Base-by-base conservation (phyloP, 148 eudicot genomes). In the Tetragonia tetragonoides region DNA sequence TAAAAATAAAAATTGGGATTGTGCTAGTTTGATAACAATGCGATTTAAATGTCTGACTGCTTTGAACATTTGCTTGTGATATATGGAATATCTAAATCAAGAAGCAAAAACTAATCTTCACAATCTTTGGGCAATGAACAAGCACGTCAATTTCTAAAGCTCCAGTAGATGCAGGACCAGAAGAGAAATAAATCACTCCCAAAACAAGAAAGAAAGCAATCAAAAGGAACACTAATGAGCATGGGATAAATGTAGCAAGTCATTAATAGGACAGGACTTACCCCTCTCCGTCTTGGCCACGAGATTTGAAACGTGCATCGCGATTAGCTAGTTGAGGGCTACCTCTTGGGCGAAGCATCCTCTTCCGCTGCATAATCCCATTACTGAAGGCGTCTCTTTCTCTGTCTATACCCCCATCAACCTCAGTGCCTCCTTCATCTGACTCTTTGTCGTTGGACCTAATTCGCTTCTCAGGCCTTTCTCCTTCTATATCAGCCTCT, bases 301-400 rank as follows among this genome's bases (percentile, higher is more conserved):
- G 92, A 49, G 97, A 77, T 85, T 88, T 93, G 40, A 83, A 85
- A 54, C 97, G 97, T n/a, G 88, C 86, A 73, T 91, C 96, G 62
- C 91, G 90, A 60, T 84, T 90, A 28, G 86, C 88, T 67, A 84
- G 78, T 84, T 90, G 95, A 74, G 97, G 97, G 76, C 97, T 91
- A 49, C 92, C 94, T 85, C 97, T 91, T 3, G 97, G 95, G 37
- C 97, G 98, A 77, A 93, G 93, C 98, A 93, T 93, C 83, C 97
- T 92, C 86, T 93, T 93, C 61, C 97, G 86, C 80, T 95, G 99
- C 84, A 91, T 95, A 84, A 90, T 90, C 44, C 90, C 97, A 84
- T 85, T 85, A 84, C 68, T 84, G 62, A 95, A 93, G 76, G 78
- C 85, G 40, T 95, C 97, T 78, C 90, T 93, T 60, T 95, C 99